These are phyloP conservation scores for Petunia secreta DNA, from an alignment of 257 asterid genomes.

Conservation along the genomic window DNA sequence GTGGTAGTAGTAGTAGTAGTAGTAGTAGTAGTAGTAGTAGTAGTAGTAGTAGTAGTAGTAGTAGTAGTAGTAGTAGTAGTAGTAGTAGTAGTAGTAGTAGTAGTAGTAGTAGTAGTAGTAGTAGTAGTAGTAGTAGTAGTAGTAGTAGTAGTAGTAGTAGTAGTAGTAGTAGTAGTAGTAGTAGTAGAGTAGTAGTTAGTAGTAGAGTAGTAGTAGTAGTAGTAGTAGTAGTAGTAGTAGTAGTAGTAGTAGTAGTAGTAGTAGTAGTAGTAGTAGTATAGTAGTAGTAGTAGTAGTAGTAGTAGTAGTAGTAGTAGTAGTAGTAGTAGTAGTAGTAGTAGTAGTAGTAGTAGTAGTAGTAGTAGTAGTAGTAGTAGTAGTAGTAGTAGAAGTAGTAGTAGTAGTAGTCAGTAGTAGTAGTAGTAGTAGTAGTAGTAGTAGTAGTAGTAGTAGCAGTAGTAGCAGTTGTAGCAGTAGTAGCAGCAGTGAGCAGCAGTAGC, in stretches of 20 bases:
- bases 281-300: slow-evolving; percentile 7
- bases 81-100: not conserved
- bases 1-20: not conserved
- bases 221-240: not conserved
- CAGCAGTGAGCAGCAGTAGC: slow-evolving; percentile 19
- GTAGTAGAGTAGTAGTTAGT: slow-evolving; percentile 1
- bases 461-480: slow-evolving; percentile 17
- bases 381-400: slow-evolving; percentile 18
- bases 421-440: slow-evolving; percentile 9
- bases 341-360: slow-evolving; percentile 3
- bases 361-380: slow-evolving; percentile 22
- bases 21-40: not conserved
- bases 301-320: slow-evolving; percentile 1
- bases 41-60: not conserved
- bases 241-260: not conserved
- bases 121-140: slow-evolving; percentile 1
- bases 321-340: not conserved
- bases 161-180: slow-evolving; percentile 1
- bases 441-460: slow-evolving; percentile 18
- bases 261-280: slow-evolving; percentile 1
- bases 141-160: slow-evolving; percentile 1
- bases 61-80: not conserved
- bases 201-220: slow-evolving; percentile 1
- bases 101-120: not conserved
- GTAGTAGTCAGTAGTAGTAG: slow-evolving; percentile 15